Conservation (phyloP, 352 stramenopile species). For the Phytophthora sp. region DNA sequence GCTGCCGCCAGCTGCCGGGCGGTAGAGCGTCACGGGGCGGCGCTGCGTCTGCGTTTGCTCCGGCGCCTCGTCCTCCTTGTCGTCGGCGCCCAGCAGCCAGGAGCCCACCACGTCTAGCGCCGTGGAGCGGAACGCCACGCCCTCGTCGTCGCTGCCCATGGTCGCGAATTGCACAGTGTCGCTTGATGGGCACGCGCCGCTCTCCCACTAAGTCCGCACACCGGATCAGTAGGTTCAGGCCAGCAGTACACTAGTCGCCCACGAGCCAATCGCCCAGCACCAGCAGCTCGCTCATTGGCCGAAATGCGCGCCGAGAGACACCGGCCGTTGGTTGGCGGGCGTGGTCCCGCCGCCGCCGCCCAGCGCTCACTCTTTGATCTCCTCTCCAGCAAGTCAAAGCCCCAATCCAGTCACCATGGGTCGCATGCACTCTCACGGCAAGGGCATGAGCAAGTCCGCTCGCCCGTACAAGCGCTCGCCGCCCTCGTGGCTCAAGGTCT, state of each 20-base stretch:
- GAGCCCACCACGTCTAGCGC: conserved; percentile 71
- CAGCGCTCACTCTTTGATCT: conserved; percentile 69
- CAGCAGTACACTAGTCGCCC: background rate
- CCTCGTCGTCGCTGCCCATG: conserved; percentile 53
- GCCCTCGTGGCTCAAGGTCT: conserved; percentile 98
- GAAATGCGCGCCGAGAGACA: conserved; percentile 2
- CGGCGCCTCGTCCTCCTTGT: conserved; percentile 1
- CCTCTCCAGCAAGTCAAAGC: conserved; percentile 61
- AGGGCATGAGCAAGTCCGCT: conserved; percentile 99
- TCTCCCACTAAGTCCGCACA: conserved; percentile 10
- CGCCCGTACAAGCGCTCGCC: conserved; percentile 99
- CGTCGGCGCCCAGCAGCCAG: conserved; percentile 56
- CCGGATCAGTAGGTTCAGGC: background rate
- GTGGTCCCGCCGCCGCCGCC: background rate
- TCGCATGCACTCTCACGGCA: conserved; percentile 98
- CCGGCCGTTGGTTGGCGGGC: conserved; percentile 44
- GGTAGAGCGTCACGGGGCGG: conserved; percentile 59
- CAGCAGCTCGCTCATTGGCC: conserved; percentile 1
- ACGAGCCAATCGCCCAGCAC: conserved; percentile 15
- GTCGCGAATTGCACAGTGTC: conserved; percentile 2
- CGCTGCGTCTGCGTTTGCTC: conserved; percentile 5
- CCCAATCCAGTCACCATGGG: conserved; percentile 88
- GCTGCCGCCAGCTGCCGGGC: conserved; percentile 27
- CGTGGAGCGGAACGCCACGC: conserved; percentile 54
- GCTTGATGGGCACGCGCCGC: background rate